Evolutionary conservation across 352 stramenopile species (phyloP), one percentile per base, ranked within the genome.

Genomic region (Globisporangium sylvaticum): DNA sequence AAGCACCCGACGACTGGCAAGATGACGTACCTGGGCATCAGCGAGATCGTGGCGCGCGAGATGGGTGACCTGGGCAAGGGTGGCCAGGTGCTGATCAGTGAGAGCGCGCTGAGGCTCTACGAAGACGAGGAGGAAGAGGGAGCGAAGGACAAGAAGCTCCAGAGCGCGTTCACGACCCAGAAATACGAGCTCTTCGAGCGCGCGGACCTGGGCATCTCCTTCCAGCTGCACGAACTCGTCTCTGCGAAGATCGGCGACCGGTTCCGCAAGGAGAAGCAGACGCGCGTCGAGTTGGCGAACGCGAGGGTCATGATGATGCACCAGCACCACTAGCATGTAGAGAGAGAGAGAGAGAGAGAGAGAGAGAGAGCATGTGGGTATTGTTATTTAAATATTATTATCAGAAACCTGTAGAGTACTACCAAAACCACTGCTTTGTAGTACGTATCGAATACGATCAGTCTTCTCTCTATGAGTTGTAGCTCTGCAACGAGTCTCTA

Each of bases 1-100:
- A 85, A 79, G 57, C 87, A 94, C 66, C 83, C 77, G 7, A 90
- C 80, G 5, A 94, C 86, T 0, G 83, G 83, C 63, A 91, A 91
- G 68, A 90, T 85, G 75, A 92, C 83, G 44, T 92, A 92, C 69
- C 32, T 88, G 15, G 87, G 87, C 15, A 67, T 84, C 25, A 87
- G 78, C 60, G 83, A 92, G 68, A 78, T 91, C 67, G 76, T 89
- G 25, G 80, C 81, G 7, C 79, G 80, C 29, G 84, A 92, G 55
- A 78, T 94, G 59, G 82, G 79, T 46, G 80, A 92, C 55, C 59
- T 86, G 50, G 84, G 83, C 27, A 71, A 77, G 44, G 86, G 86
- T 4, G 86, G 86, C 18, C 81, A 94, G 63, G 78, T 94, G 9
- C 71, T 92, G 37, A 82, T 92, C 42, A 91, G 81, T 37, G 78